Evolutionary conservation across 2,329 filamentous ascomycete species (phyloP).

Genomic region (Decorospora gaudefroyi): DNA sequence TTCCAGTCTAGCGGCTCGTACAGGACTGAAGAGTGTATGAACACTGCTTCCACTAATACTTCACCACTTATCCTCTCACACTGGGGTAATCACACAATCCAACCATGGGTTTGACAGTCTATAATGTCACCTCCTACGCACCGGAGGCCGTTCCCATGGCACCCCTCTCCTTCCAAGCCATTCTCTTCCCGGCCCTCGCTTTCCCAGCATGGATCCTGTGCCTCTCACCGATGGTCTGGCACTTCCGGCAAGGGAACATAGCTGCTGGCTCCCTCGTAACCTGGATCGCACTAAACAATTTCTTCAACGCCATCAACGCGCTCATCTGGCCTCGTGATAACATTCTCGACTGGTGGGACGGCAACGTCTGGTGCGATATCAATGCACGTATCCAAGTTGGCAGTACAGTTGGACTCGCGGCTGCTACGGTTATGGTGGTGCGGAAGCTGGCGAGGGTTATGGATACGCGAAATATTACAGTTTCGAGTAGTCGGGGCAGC

Average conservation of each 20-base stretch:
- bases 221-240: constrained; percentile 63
- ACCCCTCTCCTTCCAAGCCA: constrained; percentile 41
- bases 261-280: constrained; percentile 61
- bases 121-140: background rate
- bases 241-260: constrained; percentile 64
- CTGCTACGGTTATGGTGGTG: constrained; percentile 62
- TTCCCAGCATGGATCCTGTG: constrained; percentile 58
- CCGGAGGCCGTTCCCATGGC: constrained; percentile 2
- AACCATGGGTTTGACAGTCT: background rate
- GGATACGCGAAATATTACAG: constrained; percentile 60
- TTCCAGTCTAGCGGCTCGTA: background rate
- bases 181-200: constrained; percentile 56
- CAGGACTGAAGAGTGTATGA: background rate
- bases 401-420: constrained; percentile 57
- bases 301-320: constrained; percentile 64
- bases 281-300: constrained; percentile 61
- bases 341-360: constrained; percentile 60
- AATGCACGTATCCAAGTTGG: constrained; percentile 63
- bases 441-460: constrained; percentile 64
- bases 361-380: constrained; percentile 66
- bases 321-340: constrained; percentile 67
- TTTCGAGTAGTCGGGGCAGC: constrained; percentile 58
- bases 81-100: background rate
- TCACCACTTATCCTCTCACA: background rate
- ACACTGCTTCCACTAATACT: background rate